These are phyloP conservation scores for Neoascochyta sp. DNA, from an alignment of 2,329 filamentous ascomycete genomes.

Conservation along the genomic window DNA sequence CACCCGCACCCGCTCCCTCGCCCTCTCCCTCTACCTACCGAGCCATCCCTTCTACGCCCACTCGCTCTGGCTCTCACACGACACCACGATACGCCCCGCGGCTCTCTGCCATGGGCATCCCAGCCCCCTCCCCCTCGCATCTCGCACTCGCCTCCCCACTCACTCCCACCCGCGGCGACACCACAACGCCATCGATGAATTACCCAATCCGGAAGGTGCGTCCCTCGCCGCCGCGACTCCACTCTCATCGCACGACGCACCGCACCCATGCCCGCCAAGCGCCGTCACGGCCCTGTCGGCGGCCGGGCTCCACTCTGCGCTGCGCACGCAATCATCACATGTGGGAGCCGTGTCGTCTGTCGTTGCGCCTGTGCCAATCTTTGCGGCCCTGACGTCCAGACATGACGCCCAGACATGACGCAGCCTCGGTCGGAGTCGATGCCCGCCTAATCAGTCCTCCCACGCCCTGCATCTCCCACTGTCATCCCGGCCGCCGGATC, in stretches of 20 bases:
- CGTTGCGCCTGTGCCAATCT: conserved; percentile 1
- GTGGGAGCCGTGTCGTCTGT: conserved; percentile 1
- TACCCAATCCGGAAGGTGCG: conserved; percentile 7
- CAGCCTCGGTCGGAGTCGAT: conserved; percentile 1
- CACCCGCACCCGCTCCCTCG: no score
- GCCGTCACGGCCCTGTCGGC: conserved; percentile 2
- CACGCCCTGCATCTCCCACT: conserved; percentile 8
- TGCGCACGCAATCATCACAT: conserved; percentile 5
- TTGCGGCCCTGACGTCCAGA: no score
- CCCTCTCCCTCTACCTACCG: no score
- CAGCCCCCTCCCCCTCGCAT: no score
- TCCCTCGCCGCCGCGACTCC: neutral
- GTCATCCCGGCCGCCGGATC: no score
- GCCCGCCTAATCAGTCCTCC: conserved; percentile 1
- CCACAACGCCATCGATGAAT: conserved; percentile 2
- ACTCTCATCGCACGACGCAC: conserved; percentile 2
- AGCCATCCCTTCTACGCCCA: no score
- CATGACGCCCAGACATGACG: no score
- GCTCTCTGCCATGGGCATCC: no score
- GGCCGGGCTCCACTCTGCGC: conserved; percentile 4
- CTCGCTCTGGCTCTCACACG: no score
- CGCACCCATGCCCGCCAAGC: conserved; percentile 7
- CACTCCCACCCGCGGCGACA: no score
- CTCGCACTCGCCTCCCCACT: no score
- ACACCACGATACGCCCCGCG: no score